Percentiles rank a stretch among this genome's conserved stretches.
phyloP scores from a whole-genome alignment of 306 rosid genomes.

The Fragaria iinumae region DNA sequence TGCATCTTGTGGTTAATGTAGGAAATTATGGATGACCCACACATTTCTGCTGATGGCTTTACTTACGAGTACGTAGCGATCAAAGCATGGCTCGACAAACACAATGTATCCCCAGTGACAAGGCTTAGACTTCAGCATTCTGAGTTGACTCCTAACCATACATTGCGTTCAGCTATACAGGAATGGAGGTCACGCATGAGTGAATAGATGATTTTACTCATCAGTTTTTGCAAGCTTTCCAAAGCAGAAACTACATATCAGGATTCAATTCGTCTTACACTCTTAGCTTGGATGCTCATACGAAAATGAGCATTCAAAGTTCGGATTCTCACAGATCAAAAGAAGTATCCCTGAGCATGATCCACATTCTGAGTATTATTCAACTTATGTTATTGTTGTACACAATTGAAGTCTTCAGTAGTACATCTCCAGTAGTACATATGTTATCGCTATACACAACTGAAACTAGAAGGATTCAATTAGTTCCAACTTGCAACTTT shows the following conservation, averaged over 20 bases:
- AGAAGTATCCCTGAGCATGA: no score
- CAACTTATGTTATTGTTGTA: no score
- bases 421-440: no score
- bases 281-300: not conserved
- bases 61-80: conserved; percentile 81
- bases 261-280: not conserved
- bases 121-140: conserved; percentile 58
- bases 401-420: no score
- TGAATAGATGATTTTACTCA: not conserved
- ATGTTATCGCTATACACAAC: no score
- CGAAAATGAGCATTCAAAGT: conserved; percentile 4
- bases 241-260: not conserved
- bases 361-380: no score
- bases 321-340: not conserved
- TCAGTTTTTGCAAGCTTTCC: not conserved
- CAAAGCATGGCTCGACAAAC: conserved; percentile 81
- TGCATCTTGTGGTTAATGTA: conserved; percentile 28
- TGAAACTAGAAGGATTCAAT: no score
- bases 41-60: conserved; percentile 88
- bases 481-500: no score
- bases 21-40: conserved; percentile 91
- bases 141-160: conserved; percentile 64
- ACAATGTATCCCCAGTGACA: conserved; percentile 73
- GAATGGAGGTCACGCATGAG: conserved; percentile 65
- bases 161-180: conserved; percentile 76